Evolutionary conservation across 495 filamentous ascomycete genomes (phyloP).

Genomic region (Tuber calosporum): DNA sequence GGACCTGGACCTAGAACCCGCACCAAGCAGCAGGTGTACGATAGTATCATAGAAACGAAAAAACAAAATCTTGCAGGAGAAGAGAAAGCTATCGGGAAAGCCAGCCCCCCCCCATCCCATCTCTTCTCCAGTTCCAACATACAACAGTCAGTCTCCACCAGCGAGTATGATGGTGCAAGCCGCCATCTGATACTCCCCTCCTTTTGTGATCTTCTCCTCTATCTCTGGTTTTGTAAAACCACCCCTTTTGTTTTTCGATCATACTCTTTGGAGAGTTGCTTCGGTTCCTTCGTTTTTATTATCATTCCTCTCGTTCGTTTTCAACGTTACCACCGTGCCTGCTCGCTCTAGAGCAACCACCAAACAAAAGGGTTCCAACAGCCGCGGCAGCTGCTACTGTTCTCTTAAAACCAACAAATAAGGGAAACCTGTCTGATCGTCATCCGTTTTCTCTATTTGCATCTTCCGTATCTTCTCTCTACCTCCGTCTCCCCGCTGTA

Average conservation of each 20-base stretch:
- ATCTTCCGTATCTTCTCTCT: constrained; percentile 17
- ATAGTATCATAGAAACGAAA: not conserved
- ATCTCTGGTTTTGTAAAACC: constrained; percentile 15
- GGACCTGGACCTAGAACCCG: not conserved
- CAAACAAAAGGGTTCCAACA: not conserved
- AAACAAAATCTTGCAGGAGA: not conserved
- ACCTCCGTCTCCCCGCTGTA: constrained; percentile 10
- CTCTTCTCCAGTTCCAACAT: not conserved
- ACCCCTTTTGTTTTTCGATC: constrained; percentile 26
- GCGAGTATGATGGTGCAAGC: constrained; percentile 34
- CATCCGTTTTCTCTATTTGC: constrained; percentile 21
- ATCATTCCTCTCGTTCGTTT: constrained; percentile 18
- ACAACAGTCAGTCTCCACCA: constrained; percentile 6
- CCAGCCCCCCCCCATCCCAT: not conserved
- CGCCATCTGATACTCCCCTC: constrained; percentile 22
- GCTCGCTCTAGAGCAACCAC: not conserved
- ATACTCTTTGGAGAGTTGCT: constrained; percentile 22
- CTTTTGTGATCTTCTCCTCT: constrained; percentile 11
- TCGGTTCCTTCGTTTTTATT: constrained; percentile 25
- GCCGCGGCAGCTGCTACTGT: not conserved
- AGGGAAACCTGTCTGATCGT: not conserved
- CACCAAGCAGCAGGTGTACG: not conserved
- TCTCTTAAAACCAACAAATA: constrained; percentile 4
- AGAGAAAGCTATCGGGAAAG: not conserved
- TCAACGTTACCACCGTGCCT: not conserved